Evolutionary conservation across 192 early-diverging fungal species (phyloP).

Genomic region (Umbelopsis isabellina): DNA sequence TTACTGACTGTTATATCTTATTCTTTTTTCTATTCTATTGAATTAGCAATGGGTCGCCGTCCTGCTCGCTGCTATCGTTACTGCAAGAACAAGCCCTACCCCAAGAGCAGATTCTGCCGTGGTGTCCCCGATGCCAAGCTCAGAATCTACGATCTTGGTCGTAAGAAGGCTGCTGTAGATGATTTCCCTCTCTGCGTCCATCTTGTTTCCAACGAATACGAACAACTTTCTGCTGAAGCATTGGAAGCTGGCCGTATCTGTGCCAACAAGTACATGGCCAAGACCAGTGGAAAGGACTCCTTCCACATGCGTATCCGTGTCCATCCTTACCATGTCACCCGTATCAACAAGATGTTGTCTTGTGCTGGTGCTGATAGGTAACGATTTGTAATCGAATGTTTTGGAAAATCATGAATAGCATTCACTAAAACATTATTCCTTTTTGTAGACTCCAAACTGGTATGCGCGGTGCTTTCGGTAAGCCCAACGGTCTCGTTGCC

Average conservation of each 20-base stretch:
- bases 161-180: slow-evolving; percentile 97
- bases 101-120: slow-evolving; percentile 97
- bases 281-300: slow-evolving; percentile 95
- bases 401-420: neutral
- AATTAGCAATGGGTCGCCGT: slow-evolving; percentile 90
- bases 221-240: slow-evolving; percentile 98
- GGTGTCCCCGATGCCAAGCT: slow-evolving; percentile 99
- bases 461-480: slow-evolving; percentile 99
- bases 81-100: slow-evolving; percentile 99
- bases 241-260: slow-evolving; percentile 98
- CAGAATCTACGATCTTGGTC: slow-evolving; percentile 94
- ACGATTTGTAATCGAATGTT: neutral
- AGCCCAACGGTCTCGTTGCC: slow-evolving; percentile 93
- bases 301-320: slow-evolving; percentile 99
- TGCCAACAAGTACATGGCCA: slow-evolving; percentile 98
- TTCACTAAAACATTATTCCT: neutral
- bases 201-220: slow-evolving; percentile 95
- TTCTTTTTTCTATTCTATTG: neutral
- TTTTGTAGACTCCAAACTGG: slow-evolving; percentile 85
- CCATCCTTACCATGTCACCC: slow-evolving; percentile 98
- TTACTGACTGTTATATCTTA: neutral
- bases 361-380: slow-evolving; percentile 97
- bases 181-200: slow-evolving; percentile 97
- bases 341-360: slow-evolving; percentile 99
- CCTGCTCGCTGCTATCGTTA: slow-evolving; percentile 99